A percentile compares a stretch with the other conserved stretches of the same genome.
Evolutionary conservation across 495 filamentous ascomycete genomes (phyloP).

Genomic region (Daldinia grandis): DNA sequence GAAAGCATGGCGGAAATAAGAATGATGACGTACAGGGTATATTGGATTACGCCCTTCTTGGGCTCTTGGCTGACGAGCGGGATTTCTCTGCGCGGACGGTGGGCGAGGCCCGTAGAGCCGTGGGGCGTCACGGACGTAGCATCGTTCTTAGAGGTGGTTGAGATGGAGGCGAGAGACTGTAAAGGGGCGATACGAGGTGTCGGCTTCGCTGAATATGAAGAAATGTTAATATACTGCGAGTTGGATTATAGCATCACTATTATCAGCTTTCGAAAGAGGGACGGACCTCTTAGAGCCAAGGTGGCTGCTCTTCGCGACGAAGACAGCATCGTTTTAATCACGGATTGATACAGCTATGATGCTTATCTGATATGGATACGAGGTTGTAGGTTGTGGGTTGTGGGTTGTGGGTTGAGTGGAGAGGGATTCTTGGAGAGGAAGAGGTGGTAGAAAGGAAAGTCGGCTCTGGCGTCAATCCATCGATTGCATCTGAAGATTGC

Average conservation of each 20-base stretch:
- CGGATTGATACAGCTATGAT: constrained; percentile 14
- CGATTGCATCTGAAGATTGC: constrained; percentile 29
- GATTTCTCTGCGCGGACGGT: constrained; percentile 70
- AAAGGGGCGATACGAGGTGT: constrained; percentile 65
- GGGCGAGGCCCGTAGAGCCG: constrained; percentile 51
- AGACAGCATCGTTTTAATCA: constrained; percentile 63
- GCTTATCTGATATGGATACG: constrained; percentile 3
- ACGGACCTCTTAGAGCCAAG: constrained; percentile 75
- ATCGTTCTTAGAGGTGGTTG: constrained; percentile 66
- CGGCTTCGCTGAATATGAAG: constrained; percentile 66
- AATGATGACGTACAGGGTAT: constrained; percentile 86
- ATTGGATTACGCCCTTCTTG: constrained; percentile 96
- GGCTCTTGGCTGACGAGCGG: constrained; percentile 89
- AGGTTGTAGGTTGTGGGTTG: constrained; percentile 4
- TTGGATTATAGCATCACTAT: too few relatives aligned
- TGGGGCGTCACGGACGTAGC: constrained; percentile 59
- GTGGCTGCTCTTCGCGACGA: constrained; percentile 70
- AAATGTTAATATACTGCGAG: constrained; percentile 3
- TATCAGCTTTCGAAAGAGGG: constrained; percentile 9
- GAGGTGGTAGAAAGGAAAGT: constrained; percentile 9
- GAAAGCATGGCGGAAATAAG: neutral
- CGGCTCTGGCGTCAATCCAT: constrained; percentile 30
- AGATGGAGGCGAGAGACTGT: constrained; percentile 67
- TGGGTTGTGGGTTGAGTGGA: constrained; percentile 37
- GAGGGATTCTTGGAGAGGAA: constrained; percentile 28